phyloP scores from a whole-genome alignment of 148 eudicot species.

The Hydrangea macrophylla region DNA sequence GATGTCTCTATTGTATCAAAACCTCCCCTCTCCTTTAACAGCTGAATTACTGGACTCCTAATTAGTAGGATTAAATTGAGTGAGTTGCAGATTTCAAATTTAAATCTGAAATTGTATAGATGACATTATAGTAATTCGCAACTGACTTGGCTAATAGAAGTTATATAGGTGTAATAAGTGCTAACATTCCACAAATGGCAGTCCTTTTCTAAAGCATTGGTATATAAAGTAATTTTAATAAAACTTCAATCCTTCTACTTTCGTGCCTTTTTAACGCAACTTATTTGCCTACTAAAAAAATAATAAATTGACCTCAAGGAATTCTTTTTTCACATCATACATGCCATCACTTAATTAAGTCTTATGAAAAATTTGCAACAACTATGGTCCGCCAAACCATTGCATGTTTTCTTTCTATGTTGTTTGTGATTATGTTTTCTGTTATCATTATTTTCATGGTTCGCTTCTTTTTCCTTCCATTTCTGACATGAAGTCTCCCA shows the following conservation, averaged over 20 bases:
- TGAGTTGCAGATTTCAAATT: background rate
- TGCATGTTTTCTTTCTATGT: background rate
- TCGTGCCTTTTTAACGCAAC: too few relatives aligned
- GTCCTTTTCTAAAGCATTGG: background rate
- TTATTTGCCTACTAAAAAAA: background rate
- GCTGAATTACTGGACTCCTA: background rate
- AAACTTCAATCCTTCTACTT: too few relatives aligned
- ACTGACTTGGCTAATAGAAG: background rate
- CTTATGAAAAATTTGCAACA: background rate
- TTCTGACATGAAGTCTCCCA: conserved; percentile 20
- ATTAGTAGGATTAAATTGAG: background rate
- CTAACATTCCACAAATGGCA: background rate
- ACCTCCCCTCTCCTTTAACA: too few relatives aligned
- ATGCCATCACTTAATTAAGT: background rate
- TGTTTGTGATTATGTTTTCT: background rate
- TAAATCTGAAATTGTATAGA: background rate
- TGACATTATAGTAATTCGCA: background rate
- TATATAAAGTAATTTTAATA: too few relatives aligned
- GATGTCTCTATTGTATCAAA: too few relatives aligned
- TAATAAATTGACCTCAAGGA: too few relatives aligned
- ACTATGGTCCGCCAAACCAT: background rate
- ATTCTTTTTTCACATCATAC: background rate
- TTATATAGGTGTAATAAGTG: background rate
- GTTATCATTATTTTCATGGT: background rate
- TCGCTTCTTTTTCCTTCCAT: background rate